phyloP scores from a whole-genome alignment of 2,329 filamentous ascomycete species.

The Penicillium sp. region DNA sequence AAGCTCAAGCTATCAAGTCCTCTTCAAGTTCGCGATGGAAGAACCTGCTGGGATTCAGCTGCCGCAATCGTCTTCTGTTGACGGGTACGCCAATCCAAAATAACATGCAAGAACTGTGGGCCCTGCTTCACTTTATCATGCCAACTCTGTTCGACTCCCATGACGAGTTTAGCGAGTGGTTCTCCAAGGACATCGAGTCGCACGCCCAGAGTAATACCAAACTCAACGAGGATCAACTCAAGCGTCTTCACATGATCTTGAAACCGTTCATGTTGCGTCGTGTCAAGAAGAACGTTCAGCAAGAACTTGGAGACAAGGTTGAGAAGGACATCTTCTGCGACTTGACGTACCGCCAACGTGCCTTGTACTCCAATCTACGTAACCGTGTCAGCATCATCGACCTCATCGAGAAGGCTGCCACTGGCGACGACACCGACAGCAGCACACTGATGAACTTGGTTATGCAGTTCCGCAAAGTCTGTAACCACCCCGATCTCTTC shows the following conservation, averaged over 20 bases:
- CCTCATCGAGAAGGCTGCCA: conserved; percentile 91
- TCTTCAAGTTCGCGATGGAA: conserved; percentile 97
- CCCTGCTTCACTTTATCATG: conserved; percentile 98
- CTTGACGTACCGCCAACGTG: conserved; percentile 90
- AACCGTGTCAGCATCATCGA: conserved; percentile 99
- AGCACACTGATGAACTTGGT: conserved; percentile 98
- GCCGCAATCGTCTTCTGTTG: conserved; percentile 86
- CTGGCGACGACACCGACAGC: conserved; percentile 91
- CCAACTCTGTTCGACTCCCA: conserved; percentile 81
- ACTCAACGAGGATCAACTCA: conserved; percentile 95
- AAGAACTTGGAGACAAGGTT: conserved; percentile 98
- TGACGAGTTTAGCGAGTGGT: conserved; percentile 54
- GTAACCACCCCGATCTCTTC: conserved; percentile 96
- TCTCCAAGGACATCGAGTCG: conserved; percentile 74
- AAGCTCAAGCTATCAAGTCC: conserved; percentile 98
- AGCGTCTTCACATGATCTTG: conserved; percentile 95
- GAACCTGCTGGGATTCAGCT: conserved; percentile 87
- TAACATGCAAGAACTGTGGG: conserved; percentile 99
- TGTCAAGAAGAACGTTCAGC: conserved; percentile 99
- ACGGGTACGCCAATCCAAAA: conserved; percentile 99
- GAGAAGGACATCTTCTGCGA: conserved; percentile 96
- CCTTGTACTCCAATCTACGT: conserved; percentile 85
- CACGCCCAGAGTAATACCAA: conserved; percentile 99
- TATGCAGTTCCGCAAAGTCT: conserved; percentile 99
- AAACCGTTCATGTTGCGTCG: conserved; percentile 99